Base-by-base conservation (phyloP, 352 stramenopile species). In the Phytopythium litorale region DNA sequence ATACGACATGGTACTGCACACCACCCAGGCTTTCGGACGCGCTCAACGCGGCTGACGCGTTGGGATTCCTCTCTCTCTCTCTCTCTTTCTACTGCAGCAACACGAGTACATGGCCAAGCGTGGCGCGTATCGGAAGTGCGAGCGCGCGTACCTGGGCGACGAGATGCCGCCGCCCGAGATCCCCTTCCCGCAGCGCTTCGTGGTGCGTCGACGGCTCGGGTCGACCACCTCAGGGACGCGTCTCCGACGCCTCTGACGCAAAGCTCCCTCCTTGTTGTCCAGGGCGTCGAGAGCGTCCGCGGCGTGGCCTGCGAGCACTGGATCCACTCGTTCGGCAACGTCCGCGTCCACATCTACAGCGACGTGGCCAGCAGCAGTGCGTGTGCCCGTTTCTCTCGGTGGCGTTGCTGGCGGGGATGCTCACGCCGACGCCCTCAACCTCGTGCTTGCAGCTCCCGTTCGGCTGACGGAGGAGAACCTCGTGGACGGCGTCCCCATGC, bases 41-140 rank as follows among this genome's bases (percentile, higher is more conserved):
- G 16, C 40, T 23, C 40, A 18, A 21, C 13, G 4, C 40, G 40
- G 6, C 40, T 46, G 19, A 46, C 9, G 37, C 12, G 37, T 15
- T 18, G 3, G 3, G 33, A 38, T 38, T 12, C 7, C 33, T 38
- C 33, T 8, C 1, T 38, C 33, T 38, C 33, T 8, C 33, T 38
- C 1, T 38, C 33, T 38, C 33, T 8, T 5, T 38, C 33, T 38
- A 38, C 33, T 38, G 33, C 11, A 38, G 33, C 33, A 12, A 38
- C 25, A 28, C 25, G 82, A 91, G 69, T 91, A 88, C 64, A 88
- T 88, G 79, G 80, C 88, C 65, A 89, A 87, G 68, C 72, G 69
- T 46, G 79, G 78, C 37, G 62, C 79, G 60, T 89, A 84, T 63
- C 64, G 66, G 50, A 89, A 83, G 60, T 91, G 82, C 60, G 79